phyloP scores from a whole-genome alignment of 768 basidiomycete genomes.

The Psilocybe azurescens region DNA sequence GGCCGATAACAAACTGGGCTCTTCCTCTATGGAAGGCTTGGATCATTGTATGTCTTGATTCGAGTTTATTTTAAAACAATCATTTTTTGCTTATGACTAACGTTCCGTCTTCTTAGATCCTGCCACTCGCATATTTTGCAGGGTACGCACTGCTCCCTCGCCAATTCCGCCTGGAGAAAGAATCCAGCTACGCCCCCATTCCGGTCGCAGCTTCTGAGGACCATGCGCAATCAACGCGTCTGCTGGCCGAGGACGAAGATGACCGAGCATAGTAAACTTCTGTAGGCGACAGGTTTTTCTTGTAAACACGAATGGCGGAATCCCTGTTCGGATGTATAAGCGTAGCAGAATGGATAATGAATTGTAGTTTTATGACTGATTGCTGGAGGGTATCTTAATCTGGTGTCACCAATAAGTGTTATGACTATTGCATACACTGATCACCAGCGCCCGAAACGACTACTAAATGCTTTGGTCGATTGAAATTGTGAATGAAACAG shows the following conservation, averaged over 20 bases:
- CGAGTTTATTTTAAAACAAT: too few relatives aligned
- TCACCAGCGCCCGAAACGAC: too few relatives aligned
- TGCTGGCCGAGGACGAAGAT: constrained; percentile 25
- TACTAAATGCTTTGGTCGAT: neutral
- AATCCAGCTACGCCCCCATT: constrained; percentile 25
- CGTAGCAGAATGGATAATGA: too few relatives aligned
- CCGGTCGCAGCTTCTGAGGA: constrained; percentile 12
- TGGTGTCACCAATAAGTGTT: too few relatives aligned
- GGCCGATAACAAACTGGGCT: constrained; percentile 40
- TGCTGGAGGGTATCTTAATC: too few relatives aligned
- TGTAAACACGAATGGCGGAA: neutral
- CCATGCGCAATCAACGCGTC: constrained; percentile 18
- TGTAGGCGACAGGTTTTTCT: too few relatives aligned
- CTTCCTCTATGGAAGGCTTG: constrained; percentile 50
- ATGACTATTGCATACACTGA: too few relatives aligned
- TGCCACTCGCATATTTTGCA: constrained; percentile 49
- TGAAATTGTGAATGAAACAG: neutral
- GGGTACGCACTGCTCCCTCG: constrained; percentile 48
- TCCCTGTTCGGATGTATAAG: too few relatives aligned
- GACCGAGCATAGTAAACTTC: neutral
- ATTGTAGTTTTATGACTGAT: too few relatives aligned
- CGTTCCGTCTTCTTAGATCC: constrained; percentile 26
- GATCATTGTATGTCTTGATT: constrained; percentile 43
- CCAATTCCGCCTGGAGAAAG: constrained; percentile 46
- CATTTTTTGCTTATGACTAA: neutral